Evolutionary conservation across 371 early-diverging fungal genomes (phyloP).

Genomic region (Gilbertella persicaria): DNA sequence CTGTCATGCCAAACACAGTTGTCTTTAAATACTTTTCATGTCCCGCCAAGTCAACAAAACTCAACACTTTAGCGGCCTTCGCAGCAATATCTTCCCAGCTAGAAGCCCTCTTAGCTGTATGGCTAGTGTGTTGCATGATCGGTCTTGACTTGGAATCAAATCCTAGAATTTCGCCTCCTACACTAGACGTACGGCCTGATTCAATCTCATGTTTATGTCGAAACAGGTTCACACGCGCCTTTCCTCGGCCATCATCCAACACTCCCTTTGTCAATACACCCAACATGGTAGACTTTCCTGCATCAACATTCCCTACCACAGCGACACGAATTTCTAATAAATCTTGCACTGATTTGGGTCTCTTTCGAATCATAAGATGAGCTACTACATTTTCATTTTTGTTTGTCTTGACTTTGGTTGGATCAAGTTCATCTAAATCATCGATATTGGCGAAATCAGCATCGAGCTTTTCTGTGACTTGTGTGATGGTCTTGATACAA

Average conservation of each 20-base stretch:
- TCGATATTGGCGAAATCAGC: constrained; percentile 72
- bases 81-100: constrained; percentile 85
- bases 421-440: constrained; percentile 34
- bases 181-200: constrained; percentile 88
- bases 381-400: constrained; percentile 29
- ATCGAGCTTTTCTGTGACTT: constrained; percentile 45
- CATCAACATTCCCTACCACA: constrained; percentile 89
- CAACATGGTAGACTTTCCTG: constrained; percentile 81
- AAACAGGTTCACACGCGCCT: constrained; percentile 87
- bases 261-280: constrained; percentile 90
- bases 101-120: constrained; percentile 52
- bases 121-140: constrained; percentile 32
- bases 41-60: constrained; percentile 90
- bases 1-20: constrained; percentile 92
- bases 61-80: constrained; percentile 78
- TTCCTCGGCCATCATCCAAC: constrained; percentile 93
- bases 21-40: constrained; percentile 95
- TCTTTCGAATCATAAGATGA: constrained; percentile 71
- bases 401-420: constrained; percentile 4
- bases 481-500: constrained; percentile 48
- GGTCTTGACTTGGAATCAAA: constrained; percentile 71
- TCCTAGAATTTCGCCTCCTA: constrained; percentile 89
- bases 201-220: constrained; percentile 94
- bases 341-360: constrained; percentile 71
- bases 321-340: constrained; percentile 86